Base-by-base conservation (phyloP, 768 basidiomycete genomes). In the Amanita rimosa region DNA sequence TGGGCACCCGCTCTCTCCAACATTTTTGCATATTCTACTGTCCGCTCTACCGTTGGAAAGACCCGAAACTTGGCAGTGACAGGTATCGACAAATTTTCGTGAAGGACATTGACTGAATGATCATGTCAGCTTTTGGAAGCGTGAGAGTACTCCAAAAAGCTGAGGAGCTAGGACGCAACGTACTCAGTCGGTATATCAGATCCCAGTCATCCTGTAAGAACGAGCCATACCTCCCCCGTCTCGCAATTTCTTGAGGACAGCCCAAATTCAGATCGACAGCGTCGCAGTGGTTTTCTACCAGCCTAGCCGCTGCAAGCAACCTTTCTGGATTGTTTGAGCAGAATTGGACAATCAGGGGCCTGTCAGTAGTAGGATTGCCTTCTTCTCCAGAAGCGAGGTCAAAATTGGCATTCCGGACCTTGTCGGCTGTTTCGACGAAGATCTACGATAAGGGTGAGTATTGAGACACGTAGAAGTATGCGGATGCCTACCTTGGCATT, bases 131-230 rank as follows among this genome's bases (percentile, higher is more conserved):
- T 55, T 22, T 17, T 17, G 44, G 9, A 17, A 34, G 36, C 16
- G 16, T 3, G n/a, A 17, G n/a, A 17, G 14, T 7, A 17, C n/a
- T 36, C 14, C 2, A 27, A 16, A 6, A 43, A 16, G 8, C 43
- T 9, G 1, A 16, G 29, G 21, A 29, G 29, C 29, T 26, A 13
- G 16, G 37, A 40, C 21, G 31, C 6, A 4, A 71, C 77, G 53
- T 53, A 84, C 93, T 87, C 42, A 98, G 72, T 17, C 72, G 68
- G 55, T 83, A 82, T 24, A 98, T 84, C 48, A 94, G 61, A 13
- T 89, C 83, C 95, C 95, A 97, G 38, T 97, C 91, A 51, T 98
- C 93, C 69, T 93, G 90, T 48, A 98, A 60, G 68, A 88, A 98
- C 0, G 84, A 75, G 0, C 96, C 95, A 54, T 97, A 99, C 36